These are phyloP conservation scores for Trichoderma sp. DNA, from an alignment of 2,329 filamentous ascomycete genomes.

Conservation along the genomic window DNA sequence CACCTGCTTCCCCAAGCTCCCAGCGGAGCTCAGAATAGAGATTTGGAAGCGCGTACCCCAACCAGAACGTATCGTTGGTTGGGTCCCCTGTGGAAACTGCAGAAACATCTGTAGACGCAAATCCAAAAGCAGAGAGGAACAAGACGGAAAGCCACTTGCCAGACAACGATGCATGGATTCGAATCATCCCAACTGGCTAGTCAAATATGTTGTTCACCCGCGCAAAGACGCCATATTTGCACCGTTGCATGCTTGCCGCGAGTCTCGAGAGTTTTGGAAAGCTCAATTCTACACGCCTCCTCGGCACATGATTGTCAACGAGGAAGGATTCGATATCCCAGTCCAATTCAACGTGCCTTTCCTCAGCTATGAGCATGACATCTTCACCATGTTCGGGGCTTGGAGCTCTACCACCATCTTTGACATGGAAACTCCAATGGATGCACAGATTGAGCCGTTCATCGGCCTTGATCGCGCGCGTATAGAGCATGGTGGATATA, in stretches of 20 bases:
- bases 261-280: conserved; percentile 15
- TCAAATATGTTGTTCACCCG: conserved; percentile 20
- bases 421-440: background rate
- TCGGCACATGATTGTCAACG: background rate
- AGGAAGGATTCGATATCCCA: background rate
- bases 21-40: conserved; percentile 6
- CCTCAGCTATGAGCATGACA: conserved; percentile 20
- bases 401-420: conserved; percentile 17
- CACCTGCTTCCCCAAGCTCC: background rate
- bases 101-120: background rate
- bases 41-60: conserved; percentile 14
- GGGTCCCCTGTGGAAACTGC: conserved; percentile 12
- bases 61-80: conserved; percentile 15
- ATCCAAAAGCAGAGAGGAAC: background rate
- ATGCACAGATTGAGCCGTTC: background rate
- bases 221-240: conserved; percentile 17
- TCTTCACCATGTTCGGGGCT: conserved; percentile 17
- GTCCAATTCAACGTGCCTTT: conserved; percentile 12
- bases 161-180: conserved; percentile 1
- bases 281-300: background rate
- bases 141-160: background rate
- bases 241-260: conserved; percentile 13
- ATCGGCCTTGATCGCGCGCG: background rate
- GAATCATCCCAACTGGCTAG: conserved; percentile 24
- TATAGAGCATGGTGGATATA: conserved; percentile 7